phyloP scores from a whole-genome alignment of 352 stramenopile genomes.

The Elongisporangium undulatum region DNA sequence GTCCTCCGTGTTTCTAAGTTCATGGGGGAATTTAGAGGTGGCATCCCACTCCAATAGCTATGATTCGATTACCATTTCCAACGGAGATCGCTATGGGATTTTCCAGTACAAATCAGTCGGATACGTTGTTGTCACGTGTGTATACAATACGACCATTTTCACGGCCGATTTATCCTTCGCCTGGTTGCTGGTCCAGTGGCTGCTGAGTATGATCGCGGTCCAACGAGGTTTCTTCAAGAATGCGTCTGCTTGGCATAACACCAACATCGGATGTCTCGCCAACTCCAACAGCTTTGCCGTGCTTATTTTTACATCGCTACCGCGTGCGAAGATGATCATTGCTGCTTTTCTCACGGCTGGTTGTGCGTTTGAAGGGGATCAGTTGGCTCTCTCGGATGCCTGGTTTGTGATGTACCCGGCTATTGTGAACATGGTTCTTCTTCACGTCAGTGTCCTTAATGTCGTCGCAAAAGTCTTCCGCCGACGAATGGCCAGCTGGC shows the following conservation, averaged over 20 bases:
- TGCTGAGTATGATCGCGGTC: constrained; percentile 11
- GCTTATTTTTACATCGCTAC: constrained; percentile 12
- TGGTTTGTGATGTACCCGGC: constrained; percentile 26
- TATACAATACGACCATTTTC: constrained; percentile 27
- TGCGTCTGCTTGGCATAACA: constrained; percentile 1
- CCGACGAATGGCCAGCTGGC: constrained; percentile 9
- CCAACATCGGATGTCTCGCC: constrained; percentile 14
- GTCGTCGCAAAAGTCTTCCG: constrained; percentile 11
- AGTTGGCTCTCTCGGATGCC: constrained; percentile 10
- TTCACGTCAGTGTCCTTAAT: constrained; percentile 21
- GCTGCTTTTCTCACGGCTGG: constrained; percentile 16
- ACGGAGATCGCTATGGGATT: constrained; percentile 17
- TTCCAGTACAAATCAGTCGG: constrained; percentile 19
- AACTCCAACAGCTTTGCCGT: constrained; percentile 10
- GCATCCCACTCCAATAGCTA: constrained; percentile 9
- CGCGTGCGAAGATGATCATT: constrained; percentile 13
- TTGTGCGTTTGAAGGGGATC: constrained; percentile 16
- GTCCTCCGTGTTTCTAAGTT: neutral
- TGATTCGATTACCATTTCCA: constrained; percentile 25
- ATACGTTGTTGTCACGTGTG: constrained; percentile 8
- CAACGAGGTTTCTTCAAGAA: neutral
- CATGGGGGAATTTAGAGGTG: constrained; percentile 21
- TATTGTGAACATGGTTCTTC: constrained; percentile 14
- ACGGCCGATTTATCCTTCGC: constrained; percentile 28
- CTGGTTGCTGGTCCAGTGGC: constrained; percentile 28